These are phyloP conservation scores for Dryas alaskensis DNA, from an alignment of 306 rosid genomes.

Conservation along the genomic window DNA sequence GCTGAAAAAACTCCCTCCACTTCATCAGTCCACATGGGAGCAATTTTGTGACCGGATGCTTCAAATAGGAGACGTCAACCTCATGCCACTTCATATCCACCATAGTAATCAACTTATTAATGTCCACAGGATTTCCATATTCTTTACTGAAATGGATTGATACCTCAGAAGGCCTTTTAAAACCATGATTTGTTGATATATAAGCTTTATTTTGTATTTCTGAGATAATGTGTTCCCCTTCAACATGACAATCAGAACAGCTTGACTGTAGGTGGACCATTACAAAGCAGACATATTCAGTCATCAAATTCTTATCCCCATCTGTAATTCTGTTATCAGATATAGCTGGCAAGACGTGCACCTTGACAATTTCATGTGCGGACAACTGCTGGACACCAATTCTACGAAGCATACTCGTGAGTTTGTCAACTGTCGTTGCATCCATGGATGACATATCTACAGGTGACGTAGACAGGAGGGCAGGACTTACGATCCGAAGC, in stretches of 20 bases:
- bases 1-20: constrained; percentile 84
- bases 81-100: constrained; percentile 70
- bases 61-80: constrained; percentile 66
- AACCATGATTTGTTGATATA: constrained; percentile 68
- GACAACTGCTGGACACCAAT: constrained; percentile 85
- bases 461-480: constrained; percentile 53
- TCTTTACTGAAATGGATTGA: constrained; percentile 76
- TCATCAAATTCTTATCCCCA: constrained; percentile 52
- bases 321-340: constrained; percentile 39
- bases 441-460: constrained; percentile 42
- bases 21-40: constrained; percentile 45
- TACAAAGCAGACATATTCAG: constrained; percentile 76
- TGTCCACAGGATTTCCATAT: constrained; percentile 67
- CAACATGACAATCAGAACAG: constrained; percentile 64
- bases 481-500: constrained; percentile 70
- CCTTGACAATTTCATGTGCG: constrained; percentile 83
- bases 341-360: constrained; percentile 74
- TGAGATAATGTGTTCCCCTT: constrained; percentile 59
- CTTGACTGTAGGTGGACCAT: constrained; percentile 72
- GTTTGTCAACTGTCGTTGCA: constrained; percentile 41
- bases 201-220: constrained; percentile 54
- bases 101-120: constrained; percentile 52
- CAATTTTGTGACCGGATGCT: constrained; percentile 58
- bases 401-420: constrained; percentile 54
- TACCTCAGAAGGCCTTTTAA: constrained; percentile 57